These are phyloP conservation scores for Cryphonectria parasitica DNA, from an alignment of 2,329 filamentous ascomycete species.

Conservation along the genomic window DNA sequence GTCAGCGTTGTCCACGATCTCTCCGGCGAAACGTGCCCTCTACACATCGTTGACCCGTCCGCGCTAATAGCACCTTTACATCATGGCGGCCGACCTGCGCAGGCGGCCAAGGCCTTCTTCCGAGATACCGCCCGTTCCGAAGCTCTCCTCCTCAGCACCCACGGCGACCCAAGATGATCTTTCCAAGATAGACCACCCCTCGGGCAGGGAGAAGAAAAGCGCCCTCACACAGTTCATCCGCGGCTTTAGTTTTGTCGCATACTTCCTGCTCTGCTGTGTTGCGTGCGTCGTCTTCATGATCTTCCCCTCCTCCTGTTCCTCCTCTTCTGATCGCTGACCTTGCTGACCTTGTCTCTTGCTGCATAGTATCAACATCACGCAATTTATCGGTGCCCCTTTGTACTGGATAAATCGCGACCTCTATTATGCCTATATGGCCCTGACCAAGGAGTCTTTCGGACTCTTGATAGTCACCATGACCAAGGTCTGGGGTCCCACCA, in stretches of 20 bases:
- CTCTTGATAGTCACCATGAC: slow-evolving; percentile 79
- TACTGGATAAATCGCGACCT: slow-evolving; percentile 76
- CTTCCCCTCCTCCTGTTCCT: background rate
- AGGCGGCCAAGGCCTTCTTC: slow-evolving; percentile 36
- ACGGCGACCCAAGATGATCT: slow-evolving; percentile 26
- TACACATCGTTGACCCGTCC: too few relatives aligned
- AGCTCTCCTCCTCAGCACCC: slow-evolving; percentile 38
- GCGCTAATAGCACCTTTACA: slow-evolving; percentile 26
- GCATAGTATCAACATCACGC: slow-evolving; percentile 67
- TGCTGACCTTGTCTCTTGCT: slow-evolving; percentile 18
- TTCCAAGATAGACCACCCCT: slow-evolving; percentile 48
- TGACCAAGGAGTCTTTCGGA: slow-evolving; percentile 84
- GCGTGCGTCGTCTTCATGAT: slow-evolving; percentile 48
- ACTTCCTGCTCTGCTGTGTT: slow-evolving; percentile 54
- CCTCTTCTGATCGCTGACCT: background rate
- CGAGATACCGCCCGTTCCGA: slow-evolving; percentile 32
- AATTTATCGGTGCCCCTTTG: slow-evolving; percentile 75
- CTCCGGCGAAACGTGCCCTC: background rate
- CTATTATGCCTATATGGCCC: slow-evolving; percentile 85
- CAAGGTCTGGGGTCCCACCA: slow-evolving; percentile 84
- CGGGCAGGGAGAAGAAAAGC: slow-evolving; percentile 59
- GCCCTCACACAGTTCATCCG: slow-evolving; percentile 54
- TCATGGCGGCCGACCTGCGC: slow-evolving; percentile 44
- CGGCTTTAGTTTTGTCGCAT: slow-evolving; percentile 54
- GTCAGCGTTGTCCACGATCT: background rate